phyloP scores from a whole-genome alignment of 73 alveolate species.

The Blepharisma japonicum region DNA sequence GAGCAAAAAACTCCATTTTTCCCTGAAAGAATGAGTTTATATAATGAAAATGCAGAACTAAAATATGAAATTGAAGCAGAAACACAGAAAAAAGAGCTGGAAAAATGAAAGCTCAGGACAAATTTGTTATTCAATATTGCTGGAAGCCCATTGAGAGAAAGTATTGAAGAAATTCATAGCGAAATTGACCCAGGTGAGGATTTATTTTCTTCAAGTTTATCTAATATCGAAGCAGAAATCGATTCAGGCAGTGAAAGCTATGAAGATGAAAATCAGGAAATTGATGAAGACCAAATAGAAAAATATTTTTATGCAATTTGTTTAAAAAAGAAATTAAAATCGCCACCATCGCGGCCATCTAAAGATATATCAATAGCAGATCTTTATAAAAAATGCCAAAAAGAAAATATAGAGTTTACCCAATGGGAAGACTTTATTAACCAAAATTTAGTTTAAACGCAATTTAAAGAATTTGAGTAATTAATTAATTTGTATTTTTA shows the following conservation, averaged over 20 bases:
- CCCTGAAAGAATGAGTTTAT: not conserved
- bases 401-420: not conserved
- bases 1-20: slow-evolving; percentile 1
- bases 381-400: not conserved
- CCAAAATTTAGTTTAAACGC: not conserved
- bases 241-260: not conserved
- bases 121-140: not conserved
- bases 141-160: not conserved
- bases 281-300: slow-evolving; percentile 13
- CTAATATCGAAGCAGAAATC: not conserved
- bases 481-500: not conserved
- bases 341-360: not conserved
- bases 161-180: slow-evolving; percentile 1
- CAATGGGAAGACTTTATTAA: slow-evolving; percentile 8
- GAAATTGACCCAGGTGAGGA: not conserved
- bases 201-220: not conserved
- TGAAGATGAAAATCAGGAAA: not conserved
- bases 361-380: not conserved
- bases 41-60: not conserved
- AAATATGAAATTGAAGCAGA: slow-evolving; percentile 10
- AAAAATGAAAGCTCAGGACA: slow-evolving; percentile 11
- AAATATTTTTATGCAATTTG: slow-evolving; percentile 10
- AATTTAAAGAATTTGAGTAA: not conserved
- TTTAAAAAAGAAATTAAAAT: not conserved
- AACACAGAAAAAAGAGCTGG: slow-evolving; percentile 19